Evolutionary conservation across 2,329 filamentous ascomycete genomes (phyloP), one percentile per base, ranked within the genome.

Genomic region (Xylaria sp.): DNA sequence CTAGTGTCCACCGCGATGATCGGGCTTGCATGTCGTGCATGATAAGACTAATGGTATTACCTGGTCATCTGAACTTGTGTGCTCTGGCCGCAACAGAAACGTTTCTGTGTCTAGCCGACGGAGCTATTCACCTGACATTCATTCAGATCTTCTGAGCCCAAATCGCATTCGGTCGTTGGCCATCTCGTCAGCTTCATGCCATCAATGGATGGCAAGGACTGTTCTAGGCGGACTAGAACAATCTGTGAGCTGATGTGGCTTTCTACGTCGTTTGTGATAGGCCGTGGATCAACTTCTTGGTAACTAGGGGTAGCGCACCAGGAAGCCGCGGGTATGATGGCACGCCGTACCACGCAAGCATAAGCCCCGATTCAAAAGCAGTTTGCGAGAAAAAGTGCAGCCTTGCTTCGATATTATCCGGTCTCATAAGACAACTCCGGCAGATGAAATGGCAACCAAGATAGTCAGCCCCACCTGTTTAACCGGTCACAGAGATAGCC

Each of bases 101-200:
- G 1, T 9, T 52, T 58, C 62, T 66, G 63, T 60, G 59, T 64
- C 63, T 69, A 69, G 64, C 67, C 68, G 68, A 67, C 59, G 55
- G 47, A 57, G 52, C n/a, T 51, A 50, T 51, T 56, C 46, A 58
- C 47, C 49, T 39, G 52, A 59, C 57, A 63, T 59, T 60, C 23
- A 51, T 51, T 51, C 49, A n/a, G 49, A 5, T 51, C 58, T 57
- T 50, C 62, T 60, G 42, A 19, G 56, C 18, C 52, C 42, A 56
- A 18, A 61, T 58, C 52, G 59, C 35, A 39, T 44, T 48, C 23
- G 50, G 56, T 46, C 11, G 8, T 37, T 30, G 30, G 35, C 49
- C 54, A 16, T 35, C 54, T 13, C 54, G 48, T 30, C 35, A 50
- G 19, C 30, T 44, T 23, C 23, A 9, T 50, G 37, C 51, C 23